Base-by-base conservation (phyloP, 257 asterid species). In the Orobanche coerulescens region DNA sequence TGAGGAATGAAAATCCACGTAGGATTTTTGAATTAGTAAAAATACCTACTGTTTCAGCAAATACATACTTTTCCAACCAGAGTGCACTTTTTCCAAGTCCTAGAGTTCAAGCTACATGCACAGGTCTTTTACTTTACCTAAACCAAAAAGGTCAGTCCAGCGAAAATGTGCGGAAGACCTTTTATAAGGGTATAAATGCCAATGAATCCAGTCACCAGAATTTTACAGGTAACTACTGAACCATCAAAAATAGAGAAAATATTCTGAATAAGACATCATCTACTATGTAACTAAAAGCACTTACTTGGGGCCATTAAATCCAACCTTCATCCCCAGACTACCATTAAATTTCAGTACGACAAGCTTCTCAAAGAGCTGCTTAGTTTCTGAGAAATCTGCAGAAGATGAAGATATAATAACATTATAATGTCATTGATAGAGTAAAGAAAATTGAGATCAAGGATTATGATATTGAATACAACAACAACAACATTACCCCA, bases 291-390 rank as follows among this genome's bases (percentile, higher is more conserved):
- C n/a, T 19, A 75, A 36, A 69, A 71, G 66, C 61, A 71, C 95
- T 82, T 82, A 91, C 98, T 75, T 88, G 71, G 98, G 90, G 60
- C 79, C 84, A 65, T 53, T 70, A 74, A 76, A 76, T 30, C 98
- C 95, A 73, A 83, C 70, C 30, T 66, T 66, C 66, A 82, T 78
- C 70, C 86, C 95, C 74, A 74, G 64, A 42, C 64, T 44, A 69
- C 79, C 81, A 72, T 82, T 91, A 73, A 67, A 78, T 79, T 81
- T 88, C 79, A 91, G 70, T 39, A 91, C 78, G 8, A 76, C 93
- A 75, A 85, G 88, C 75, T 85, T 91, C 79, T 91, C 90, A 67
- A 91, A 73, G 61, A 91, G 81, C 78, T 71, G 78, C 78, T 78
- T 84, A 42, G 75, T 62, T 62, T 67, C 81, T 46, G 82, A 67